Evolutionary conservation across 1,139 yeast species (phyloP), one percentile per base, ranked within the genome.

Genomic region (Schwanniomyces etchellsii): DNA sequence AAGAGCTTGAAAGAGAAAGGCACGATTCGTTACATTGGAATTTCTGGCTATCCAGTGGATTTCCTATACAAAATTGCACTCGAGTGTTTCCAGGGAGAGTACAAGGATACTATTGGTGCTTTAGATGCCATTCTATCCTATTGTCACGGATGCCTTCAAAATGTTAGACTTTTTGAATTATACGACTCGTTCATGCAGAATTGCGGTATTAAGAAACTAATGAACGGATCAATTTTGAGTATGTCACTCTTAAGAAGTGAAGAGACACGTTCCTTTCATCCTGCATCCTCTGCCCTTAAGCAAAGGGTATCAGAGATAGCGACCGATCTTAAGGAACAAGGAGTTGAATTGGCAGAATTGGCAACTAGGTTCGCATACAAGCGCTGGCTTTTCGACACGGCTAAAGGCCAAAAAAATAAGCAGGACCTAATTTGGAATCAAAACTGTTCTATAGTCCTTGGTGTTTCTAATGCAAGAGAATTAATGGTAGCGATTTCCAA

Each of bases 41-140:
- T 88, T 27, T 78, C 94, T 6, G 97, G 96, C 0, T 88, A 86
- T 48, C 96, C 96, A 0, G 77, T 89, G 14, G 76, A 75, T 13
- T 79, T 74, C 35, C 59, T 89, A 29, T 68, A 70, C 40, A 48
- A 67, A 29, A 57, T 80, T 15, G 75, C 82, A 1, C 36, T 39
- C 11, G 42, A 37, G 16, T 64, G 72, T 31, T 7, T 7, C 21
- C 50, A 48, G 3, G 31, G 47, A 2, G 48, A 47, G 14, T 28
- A 28, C 24, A 7, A 13, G 3, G 48, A 40, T 5, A 55, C 57
- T 5, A 65, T 67, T 12, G 81, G 70, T 1, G 59, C 74, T 0
- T 55, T 89, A 35, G 96, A 89, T 50, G 76, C 81, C 2, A 69
- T 88, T 2, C 62, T 89, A 43, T 80, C 89, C 28, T 89, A 89